Percentiles rank a stretch among this genome's conserved stretches.
phyloP scores from a whole-genome alignment of 495 filamentous ascomycete species.

The Annulohypoxylon bovei region DNA sequence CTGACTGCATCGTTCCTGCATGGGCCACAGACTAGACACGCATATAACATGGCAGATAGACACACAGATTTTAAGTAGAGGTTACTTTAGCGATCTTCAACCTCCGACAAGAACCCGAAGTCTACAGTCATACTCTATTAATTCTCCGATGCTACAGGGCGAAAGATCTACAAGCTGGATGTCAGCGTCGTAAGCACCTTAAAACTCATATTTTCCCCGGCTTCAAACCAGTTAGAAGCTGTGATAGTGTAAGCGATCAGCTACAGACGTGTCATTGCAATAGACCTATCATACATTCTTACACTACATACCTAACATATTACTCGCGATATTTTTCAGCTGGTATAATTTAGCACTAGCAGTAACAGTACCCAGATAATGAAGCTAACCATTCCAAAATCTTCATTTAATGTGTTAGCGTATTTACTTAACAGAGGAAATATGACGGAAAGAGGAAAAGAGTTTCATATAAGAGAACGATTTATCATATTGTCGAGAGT shows the following conservation, averaged over 20 bases:
- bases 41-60: conserved; percentile 5
- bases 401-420: not conserved
- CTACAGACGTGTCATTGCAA: not conserved
- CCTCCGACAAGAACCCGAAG: not conserved
- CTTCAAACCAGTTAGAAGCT: not conserved
- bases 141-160: conserved; percentile 28
- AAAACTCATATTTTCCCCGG: not conserved
- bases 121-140: conserved; percentile 3
- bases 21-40: conserved; percentile 3
- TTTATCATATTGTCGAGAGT: conserved; percentile 10
- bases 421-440: not conserved
- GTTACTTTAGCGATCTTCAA: not conserved
- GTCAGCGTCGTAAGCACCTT: not conserved
- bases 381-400: not conserved
- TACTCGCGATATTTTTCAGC: not conserved
- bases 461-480: not conserved
- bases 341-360: not conserved
- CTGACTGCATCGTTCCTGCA: conserved; percentile 40
- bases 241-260: not conserved
- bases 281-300: not conserved
- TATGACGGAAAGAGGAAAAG: not conserved
- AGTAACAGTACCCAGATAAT: not conserved
- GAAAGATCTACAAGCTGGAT: conserved; percentile 1
- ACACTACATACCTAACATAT: not conserved
- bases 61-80: conserved; percentile 1